phyloP scores from a whole-genome alignment of 345 rosid genomes.

The Sonneratia caseolaris region DNA sequence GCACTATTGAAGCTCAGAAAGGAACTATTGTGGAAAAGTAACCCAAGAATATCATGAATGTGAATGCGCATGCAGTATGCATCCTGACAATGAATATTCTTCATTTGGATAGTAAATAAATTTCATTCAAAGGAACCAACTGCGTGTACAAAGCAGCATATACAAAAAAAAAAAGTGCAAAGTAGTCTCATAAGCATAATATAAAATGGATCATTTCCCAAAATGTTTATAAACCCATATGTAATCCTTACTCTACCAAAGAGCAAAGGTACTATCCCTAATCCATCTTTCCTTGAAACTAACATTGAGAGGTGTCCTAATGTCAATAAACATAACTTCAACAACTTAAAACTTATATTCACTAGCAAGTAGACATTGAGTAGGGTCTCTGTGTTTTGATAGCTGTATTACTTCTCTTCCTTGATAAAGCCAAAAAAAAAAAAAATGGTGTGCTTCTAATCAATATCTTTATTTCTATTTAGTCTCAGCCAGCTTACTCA shows the following conservation, averaged over 20 bases:
- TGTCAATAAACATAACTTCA: background rate
- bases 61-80: background rate
- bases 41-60: background rate
- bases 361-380: background rate
- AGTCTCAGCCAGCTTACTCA: background rate
- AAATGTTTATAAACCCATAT: too few species aligned
- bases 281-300: too few species aligned
- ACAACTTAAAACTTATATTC: background rate
- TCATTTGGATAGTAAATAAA: too few species aligned
- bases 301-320: background rate
- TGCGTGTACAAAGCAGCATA: too few species aligned
- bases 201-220: too few species aligned
- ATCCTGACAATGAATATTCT: background rate
- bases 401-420: background rate
- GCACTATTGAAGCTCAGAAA: background rate
- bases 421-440: background rate
- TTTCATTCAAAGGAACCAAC: too few species aligned
- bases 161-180: too few species aligned
- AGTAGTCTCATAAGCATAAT: too few species aligned
- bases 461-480: background rate
- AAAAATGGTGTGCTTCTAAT: background rate
- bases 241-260: too few species aligned
- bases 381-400: background rate
- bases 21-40: background rate
- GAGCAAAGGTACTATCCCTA: background rate